phyloP scores from a whole-genome alignment of 129 eudicot species.

The Flaveria brownii region DNA sequence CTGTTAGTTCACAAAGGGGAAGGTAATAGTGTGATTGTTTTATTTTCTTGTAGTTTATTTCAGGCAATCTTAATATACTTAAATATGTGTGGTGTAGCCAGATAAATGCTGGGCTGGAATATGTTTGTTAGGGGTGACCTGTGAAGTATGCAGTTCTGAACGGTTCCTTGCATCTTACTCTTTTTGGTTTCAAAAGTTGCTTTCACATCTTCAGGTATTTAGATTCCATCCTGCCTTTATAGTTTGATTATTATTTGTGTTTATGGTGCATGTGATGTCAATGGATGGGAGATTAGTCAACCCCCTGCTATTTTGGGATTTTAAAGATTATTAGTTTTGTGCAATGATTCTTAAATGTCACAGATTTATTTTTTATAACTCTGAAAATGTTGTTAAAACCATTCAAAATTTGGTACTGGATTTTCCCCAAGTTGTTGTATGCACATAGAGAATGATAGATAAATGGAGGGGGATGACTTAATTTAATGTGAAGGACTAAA shows the following conservation, averaged over 20 bases:
- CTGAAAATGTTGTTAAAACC: constrained; percentile 15
- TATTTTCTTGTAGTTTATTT: constrained; percentile 2
- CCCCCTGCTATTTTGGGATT: constrained; percentile 4
- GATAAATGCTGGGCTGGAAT: constrained; percentile 96
- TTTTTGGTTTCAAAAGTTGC: constrained; percentile 71
- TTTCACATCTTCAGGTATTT: constrained; percentile 73
- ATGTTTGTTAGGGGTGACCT: constrained; percentile 82
- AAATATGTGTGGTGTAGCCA: constrained; percentile 61
- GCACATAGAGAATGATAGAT: constrained; percentile 8
- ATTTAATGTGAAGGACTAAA: constrained; percentile 13
- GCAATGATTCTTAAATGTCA: background rate
- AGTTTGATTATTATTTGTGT: background rate
- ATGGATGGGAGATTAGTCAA: constrained; percentile 5
- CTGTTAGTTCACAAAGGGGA: background rate
- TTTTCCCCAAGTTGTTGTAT: background rate
- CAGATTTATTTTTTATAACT: background rate
- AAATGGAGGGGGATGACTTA: constrained; percentile 6
- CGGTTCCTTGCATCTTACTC: constrained; percentile 74
- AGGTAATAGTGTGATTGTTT: background rate
- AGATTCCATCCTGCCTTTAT: background rate
- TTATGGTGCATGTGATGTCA: constrained; percentile 9
- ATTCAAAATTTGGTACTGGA: constrained; percentile 4
- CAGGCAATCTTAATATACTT: constrained; percentile 21
- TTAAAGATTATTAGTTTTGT: constrained; percentile 3
- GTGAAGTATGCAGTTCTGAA: constrained; percentile 76